Percentiles rank a stretch among this genome's conserved stretches.
These are phyloP conservation scores for Ormosia emarginata DNA, from an alignment of 306 rosid species.

Conservation along the genomic window DNA sequence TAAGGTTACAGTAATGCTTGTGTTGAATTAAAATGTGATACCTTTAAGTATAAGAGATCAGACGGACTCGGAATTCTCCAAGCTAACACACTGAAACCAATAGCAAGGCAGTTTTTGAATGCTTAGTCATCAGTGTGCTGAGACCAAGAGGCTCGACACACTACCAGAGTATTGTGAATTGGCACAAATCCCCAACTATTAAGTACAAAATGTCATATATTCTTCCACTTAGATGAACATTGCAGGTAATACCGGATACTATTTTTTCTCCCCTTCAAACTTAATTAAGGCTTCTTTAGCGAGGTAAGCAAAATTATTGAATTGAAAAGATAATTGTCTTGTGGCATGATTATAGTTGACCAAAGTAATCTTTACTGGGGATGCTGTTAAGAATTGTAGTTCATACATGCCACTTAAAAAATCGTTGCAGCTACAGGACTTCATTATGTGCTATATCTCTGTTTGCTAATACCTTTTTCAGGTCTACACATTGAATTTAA, in stretches of 20 bases:
- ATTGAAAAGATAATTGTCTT: background rate
- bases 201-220: background rate
- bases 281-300: background rate
- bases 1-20: background rate
- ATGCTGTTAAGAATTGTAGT: background rate
- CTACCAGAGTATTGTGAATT: background rate
- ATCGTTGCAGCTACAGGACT: background rate
- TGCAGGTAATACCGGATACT: background rate
- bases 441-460: background rate
- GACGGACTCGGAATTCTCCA: background rate
- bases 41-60: background rate
- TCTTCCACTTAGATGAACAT: background rate
- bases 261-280: background rate
- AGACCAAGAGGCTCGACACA: background rate
- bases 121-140: too few species aligned
- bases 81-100: background rate
- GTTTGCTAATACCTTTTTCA: too few species aligned
- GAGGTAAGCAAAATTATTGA: background rate
- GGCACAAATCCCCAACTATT: background rate
- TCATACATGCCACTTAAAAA: background rate
- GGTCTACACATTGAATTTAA: background rate
- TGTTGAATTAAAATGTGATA: background rate
- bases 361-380: background rate
- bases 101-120: background rate
- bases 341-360: background rate